phyloP scores from a whole-genome alignment of 768 basidiomycete genomes.

The Tulasnella sp. region DNA sequence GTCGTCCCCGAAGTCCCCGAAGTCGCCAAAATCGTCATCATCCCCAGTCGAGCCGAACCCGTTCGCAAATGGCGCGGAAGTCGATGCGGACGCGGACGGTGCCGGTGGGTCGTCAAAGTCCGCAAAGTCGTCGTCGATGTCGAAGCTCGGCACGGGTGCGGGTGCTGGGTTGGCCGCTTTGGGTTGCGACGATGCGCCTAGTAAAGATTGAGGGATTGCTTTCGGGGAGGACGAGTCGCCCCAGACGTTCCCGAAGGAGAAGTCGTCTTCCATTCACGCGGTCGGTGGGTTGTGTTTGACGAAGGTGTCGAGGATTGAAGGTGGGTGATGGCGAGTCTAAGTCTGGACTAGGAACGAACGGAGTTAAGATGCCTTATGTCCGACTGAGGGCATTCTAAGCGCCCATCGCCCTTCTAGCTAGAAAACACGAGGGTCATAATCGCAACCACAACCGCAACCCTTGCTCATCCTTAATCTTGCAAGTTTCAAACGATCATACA shows the following conservation, averaged over 20 bases:
- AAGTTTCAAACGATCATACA: no score
- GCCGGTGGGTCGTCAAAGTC: slow-evolving; percentile 45
- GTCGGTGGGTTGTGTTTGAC: background rate
- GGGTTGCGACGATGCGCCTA: background rate
- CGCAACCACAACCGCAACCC: no score
- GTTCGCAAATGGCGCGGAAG: background rate
- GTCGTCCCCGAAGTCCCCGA: slow-evolving; percentile 54
- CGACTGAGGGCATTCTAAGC: no score
- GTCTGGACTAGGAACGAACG: background rate
- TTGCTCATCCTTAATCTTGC: no score
- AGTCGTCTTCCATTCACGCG: slow-evolving; percentile 10
- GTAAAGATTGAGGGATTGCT: slow-evolving; percentile 6
- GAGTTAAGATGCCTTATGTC: background rate
- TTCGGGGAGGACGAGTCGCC: slow-evolving; percentile 5
- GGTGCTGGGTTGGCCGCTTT: slow-evolving; percentile 18
- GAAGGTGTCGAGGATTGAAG: background rate
- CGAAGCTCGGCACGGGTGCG: slow-evolving; percentile 15
- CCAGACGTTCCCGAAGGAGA: slow-evolving; percentile 18
- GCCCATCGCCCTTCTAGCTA: no score
- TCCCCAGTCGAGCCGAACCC: background rate
- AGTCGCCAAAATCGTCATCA: slow-evolving; percentile 59
- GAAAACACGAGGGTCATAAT: no score
- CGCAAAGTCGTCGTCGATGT: slow-evolving; percentile 40
- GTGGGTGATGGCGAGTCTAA: background rate
- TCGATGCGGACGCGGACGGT: background rate